A percentile compares a stretch with the other conserved stretches of the same genome.
Conservation (phyloP, 345 rosid genomes). For the Turritis glabra region DNA sequence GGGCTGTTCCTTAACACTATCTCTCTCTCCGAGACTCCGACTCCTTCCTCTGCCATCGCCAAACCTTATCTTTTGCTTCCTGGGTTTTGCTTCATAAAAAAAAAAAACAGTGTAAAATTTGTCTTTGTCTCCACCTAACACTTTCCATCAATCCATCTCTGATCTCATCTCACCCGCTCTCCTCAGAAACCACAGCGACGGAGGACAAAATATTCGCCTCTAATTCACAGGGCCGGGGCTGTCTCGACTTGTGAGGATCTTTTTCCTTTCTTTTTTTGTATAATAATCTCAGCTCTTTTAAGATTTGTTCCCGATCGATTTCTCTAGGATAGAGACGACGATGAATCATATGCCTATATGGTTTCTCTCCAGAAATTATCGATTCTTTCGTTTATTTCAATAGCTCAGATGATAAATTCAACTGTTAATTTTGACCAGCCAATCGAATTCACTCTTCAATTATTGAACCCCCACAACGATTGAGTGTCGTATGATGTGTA, state of each 20-base stretch:
- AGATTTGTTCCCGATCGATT: slow-evolving; percentile 21
- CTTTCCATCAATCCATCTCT: too few relatives aligned
- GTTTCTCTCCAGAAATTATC: neutral
- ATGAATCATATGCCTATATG: neutral
- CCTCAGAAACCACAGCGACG: slow-evolving; percentile 22
- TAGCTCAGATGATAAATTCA: slow-evolving; percentile 17
- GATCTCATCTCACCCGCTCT: slow-evolving; percentile 25
- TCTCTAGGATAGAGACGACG: neutral
- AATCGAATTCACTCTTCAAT: slow-evolving; percentile 1
- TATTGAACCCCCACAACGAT: too few relatives aligned
- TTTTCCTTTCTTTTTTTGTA: neutral
- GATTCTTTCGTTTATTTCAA: slow-evolving; percentile 8
- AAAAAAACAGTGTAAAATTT: too few relatives aligned
- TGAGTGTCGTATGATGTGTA: too few relatives aligned
- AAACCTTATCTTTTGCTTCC: too few relatives aligned
- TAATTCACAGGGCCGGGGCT: too few relatives aligned
- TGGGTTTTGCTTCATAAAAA: too few relatives aligned
- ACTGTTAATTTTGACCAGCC: slow-evolving; percentile 9
- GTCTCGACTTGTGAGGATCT: slow-evolving; percentile 32
- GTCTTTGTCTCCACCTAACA: slow-evolving; percentile 26
- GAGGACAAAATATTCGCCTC: slow-evolving; percentile 2
- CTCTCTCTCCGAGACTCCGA: too few relatives aligned
- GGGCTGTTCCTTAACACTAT: too few relatives aligned
- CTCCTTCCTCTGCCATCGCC: too few relatives aligned
- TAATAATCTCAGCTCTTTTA: neutral